Conservation (phyloP, 1,284 basidiomycete genomes). For the Kwoniella shivajii region DNA sequence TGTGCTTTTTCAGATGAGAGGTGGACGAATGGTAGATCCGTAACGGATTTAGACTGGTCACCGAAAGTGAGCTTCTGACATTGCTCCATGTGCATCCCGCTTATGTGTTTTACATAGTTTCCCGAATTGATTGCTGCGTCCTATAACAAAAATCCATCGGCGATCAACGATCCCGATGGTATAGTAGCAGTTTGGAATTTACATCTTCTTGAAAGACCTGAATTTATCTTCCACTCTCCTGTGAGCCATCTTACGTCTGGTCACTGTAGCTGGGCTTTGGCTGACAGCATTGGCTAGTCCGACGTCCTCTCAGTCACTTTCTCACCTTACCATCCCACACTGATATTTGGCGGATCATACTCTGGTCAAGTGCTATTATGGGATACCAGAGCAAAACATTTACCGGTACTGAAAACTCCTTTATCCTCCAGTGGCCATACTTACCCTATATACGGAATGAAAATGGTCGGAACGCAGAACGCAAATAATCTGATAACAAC, state of each 20-base stretch:
- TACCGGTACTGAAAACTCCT: slow-evolving; percentile 95
- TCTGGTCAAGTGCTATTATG: slow-evolving; percentile 97
- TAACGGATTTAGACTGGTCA: slow-evolving; percentile 97
- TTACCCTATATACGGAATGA: slow-evolving; percentile 96
- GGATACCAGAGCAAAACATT: slow-evolving; percentile 96
- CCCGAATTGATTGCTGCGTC: slow-evolving; percentile 92
- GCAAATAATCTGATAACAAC: slow-evolving; percentile 95
- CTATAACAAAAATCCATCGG: slow-evolving; percentile 93
- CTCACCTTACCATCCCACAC: slow-evolving; percentile 95
- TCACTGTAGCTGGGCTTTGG: background rate
- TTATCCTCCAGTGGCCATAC: slow-evolving; percentile 93
- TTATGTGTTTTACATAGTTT: slow-evolving; percentile 61
- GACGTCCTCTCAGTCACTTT: slow-evolving; percentile 95
- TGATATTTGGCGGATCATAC: slow-evolving; percentile 96
- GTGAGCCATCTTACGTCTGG: slow-evolving; percentile 54
- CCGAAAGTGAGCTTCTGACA: slow-evolving; percentile 73
- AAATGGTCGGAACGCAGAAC: slow-evolving; percentile 96
- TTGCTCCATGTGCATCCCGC: background rate
- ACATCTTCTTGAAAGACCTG: slow-evolving; percentile 89
- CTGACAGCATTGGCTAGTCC: slow-evolving; percentile 62
- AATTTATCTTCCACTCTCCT: slow-evolving; percentile 97
- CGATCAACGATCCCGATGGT: slow-evolving; percentile 91
- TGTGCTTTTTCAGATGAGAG: slow-evolving; percentile 88
- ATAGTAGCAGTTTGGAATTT: slow-evolving; percentile 97
- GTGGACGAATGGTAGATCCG: slow-evolving; percentile 84